Conservation (phyloP, 495 filamentous ascomycete species). For the Trichoderma asperelloides region DNA sequence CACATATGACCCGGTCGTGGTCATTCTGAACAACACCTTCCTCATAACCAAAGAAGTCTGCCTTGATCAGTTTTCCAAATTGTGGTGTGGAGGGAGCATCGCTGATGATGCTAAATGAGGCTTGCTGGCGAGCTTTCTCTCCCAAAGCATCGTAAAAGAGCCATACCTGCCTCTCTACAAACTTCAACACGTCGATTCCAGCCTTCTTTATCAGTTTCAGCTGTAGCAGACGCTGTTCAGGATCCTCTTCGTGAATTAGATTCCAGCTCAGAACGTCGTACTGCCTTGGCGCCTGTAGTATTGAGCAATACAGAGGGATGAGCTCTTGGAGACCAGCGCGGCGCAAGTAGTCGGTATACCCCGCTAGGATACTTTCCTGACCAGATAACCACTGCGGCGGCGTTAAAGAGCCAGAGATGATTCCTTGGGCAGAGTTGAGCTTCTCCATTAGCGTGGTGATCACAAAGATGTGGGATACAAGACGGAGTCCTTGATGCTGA, state of each 20-base stretch:
- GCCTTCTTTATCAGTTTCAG: slow-evolving; percentile 54
- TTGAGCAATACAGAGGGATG: slow-evolving; percentile 79
- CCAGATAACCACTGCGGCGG: slow-evolving; percentile 9
- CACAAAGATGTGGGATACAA: slow-evolving; percentile 52
- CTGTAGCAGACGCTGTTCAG: slow-evolving; percentile 40
- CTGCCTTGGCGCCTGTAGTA: slow-evolving; percentile 44
- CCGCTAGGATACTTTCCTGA: slow-evolving; percentile 61
- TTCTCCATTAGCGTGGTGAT: slow-evolving; percentile 40
- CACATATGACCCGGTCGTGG: slow-evolving; percentile 57
- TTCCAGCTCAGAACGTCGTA: slow-evolving; percentile 47
- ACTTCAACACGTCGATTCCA: slow-evolving; percentile 39
- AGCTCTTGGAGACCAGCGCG: slow-evolving; percentile 59
- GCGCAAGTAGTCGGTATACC: slow-evolving; percentile 72
- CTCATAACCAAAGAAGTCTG: slow-evolving; percentile 57
- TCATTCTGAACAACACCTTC: slow-evolving; percentile 46
- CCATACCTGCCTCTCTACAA: slow-evolving; percentile 43
- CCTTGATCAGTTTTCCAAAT: slow-evolving; percentile 43
- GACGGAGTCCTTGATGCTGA: slow-evolving; percentile 50
- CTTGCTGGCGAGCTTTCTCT: slow-evolving; percentile 21
- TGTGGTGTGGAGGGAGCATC: slow-evolving; percentile 30
- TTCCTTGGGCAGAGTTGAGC: slow-evolving; percentile 32
- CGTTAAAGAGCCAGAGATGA: slow-evolving; percentile 17
- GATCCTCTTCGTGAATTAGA: slow-evolving; percentile 43
- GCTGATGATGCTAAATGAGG: slow-evolving; percentile 43
- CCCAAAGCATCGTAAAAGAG: slow-evolving; percentile 43